Evolutionary conservation across 129 eudicot genomes (phyloP), one percentile per base, ranked within the genome.

Genomic region (Flaveria robusta): DNA sequence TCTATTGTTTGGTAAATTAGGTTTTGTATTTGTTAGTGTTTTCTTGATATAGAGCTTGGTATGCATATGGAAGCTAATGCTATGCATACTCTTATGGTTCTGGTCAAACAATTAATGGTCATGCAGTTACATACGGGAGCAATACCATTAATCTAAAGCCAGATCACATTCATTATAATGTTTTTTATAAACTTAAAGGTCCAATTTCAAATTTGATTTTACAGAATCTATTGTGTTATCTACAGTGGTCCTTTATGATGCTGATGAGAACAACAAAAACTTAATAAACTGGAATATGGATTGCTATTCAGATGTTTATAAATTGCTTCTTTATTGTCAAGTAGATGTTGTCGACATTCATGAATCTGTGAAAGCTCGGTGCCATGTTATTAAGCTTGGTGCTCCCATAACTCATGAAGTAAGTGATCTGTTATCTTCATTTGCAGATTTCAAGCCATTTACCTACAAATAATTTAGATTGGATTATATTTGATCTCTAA

Each of bases 241-340:
- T 77, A 70, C 93, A 88, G 97, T 88, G 85, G 91, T 91, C 66
- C 97, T 91, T 12, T 86, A 91, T 79, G 97, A 88, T 43, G 91
- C 97, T 72, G 80, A 84, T 52, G 90, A 86, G 72, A 91, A 84
- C 84, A 83, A 88, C 69, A 93, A 91, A 70, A 93, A 91, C 79
- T 81, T 91, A 49, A 85, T 91, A 42, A 91, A 91, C 76, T 91
- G 97, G 97, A 88, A 88, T 60, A 91, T 91, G 93, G 97, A 91
- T 73, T 88, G 93, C 80, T 88, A 91, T 69, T 84, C 97, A 1
- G 97, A 91, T 73, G 87, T 84, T 77, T 91, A 93, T 78, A 91
- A 88, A 71, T 81, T 91, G 34, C 78, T 91, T 50, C 88, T 91
- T 34, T 88, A 91, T 81, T 88, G 97, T 71, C n/a, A n/a, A n/a